Conservation (phyloP, 1,284 basidiomycete species). For the Melanopsichium pennsylvanicum region DNA sequence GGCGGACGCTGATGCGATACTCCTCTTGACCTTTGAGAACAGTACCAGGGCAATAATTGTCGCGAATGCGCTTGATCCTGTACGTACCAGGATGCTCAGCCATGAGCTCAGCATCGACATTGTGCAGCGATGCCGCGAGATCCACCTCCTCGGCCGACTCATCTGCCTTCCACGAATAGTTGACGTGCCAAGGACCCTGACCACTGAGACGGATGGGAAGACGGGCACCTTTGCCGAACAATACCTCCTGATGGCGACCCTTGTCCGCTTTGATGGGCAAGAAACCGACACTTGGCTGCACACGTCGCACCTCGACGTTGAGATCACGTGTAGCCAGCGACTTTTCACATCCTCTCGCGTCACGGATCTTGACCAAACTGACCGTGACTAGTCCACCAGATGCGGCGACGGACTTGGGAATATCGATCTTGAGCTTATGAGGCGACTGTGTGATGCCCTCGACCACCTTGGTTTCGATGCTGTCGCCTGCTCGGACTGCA, state of each 20-base stretch:
- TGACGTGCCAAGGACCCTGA: conserved; percentile 71
- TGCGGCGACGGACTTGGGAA: conserved; percentile 70
- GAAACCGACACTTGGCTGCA: conserved; percentile 87
- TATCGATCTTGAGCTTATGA: conserved; percentile 62
- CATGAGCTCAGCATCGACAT: conserved; percentile 76
- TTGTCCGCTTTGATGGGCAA: conserved; percentile 69
- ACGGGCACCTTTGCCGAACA: conserved; percentile 76
- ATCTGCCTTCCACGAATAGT: conserved; percentile 74
- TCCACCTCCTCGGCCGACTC: conserved; percentile 52
- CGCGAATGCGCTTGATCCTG: conserved; percentile 77
- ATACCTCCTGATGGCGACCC: conserved; percentile 71
- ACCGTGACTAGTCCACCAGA: conserved; percentile 82
- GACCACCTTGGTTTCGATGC: conserved; percentile 40
- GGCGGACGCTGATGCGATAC: conserved; percentile 79
- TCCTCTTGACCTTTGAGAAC: conserved; percentile 73
- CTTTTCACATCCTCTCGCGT: conserved; percentile 85
- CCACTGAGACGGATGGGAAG: conserved; percentile 64
- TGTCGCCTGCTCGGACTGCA: conserved; percentile 42
- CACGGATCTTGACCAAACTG: conserved; percentile 82
- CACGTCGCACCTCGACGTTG: conserved; percentile 85
- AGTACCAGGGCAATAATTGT: conserved; percentile 82
- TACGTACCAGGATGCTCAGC: conserved; percentile 79
- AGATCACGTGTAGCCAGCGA: conserved; percentile 79
- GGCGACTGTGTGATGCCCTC: conserved; percentile 56
- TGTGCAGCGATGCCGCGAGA: conserved; percentile 70